These are phyloP conservation scores for Capniomyces stellatus DNA, from an alignment of 371 early-diverging fungal species.

Conservation along the genomic window DNA sequence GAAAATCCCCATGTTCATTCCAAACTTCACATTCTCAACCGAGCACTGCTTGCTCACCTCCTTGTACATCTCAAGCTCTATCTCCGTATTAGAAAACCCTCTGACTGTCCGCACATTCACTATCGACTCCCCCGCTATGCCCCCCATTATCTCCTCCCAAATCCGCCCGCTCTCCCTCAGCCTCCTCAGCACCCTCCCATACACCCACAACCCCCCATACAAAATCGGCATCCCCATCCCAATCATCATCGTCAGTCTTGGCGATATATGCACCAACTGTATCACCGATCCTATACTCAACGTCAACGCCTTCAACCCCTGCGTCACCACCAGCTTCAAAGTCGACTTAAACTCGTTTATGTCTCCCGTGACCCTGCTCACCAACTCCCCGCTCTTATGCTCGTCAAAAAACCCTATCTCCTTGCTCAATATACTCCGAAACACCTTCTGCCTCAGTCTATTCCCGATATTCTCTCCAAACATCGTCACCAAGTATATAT, in stretches of 20 bases:
- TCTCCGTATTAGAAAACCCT: conserved; percentile 50
- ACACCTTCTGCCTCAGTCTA: conserved; percentile 35
- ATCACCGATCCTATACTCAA: conserved; percentile 44
- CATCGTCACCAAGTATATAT: conserved; percentile 48
- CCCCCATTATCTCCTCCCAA: conserved; percentile 36
- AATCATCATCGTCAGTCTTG: conserved; percentile 42
- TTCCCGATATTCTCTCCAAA: conserved; percentile 51
- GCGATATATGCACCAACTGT: conserved; percentile 44
- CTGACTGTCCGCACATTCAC: conserved; percentile 53
- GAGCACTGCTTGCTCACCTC: conserved; percentile 29
- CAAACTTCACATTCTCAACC: conserved; percentile 29
- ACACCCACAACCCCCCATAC: conserved; percentile 42
- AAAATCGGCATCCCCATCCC: conserved; percentile 40
- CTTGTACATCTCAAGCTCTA: conserved; percentile 38
- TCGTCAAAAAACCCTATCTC: conserved; percentile 57
- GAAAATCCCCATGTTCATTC: conserved; percentile 61
- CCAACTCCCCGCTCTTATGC: conserved; percentile 42
- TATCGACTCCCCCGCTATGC: conserved; percentile 50
- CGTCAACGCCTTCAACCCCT: conserved; percentile 51
- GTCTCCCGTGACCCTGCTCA: conserved; percentile 44
- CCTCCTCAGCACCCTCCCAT: conserved; percentile 48
- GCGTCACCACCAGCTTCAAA: conserved; percentile 44
- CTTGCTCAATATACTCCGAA: conserved; percentile 35
- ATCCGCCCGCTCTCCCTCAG: conserved; percentile 31
- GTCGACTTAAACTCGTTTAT: conserved; percentile 58